Base-by-base conservation (phyloP, 805 yeast species). In the Spathaspora boniae region DNA sequence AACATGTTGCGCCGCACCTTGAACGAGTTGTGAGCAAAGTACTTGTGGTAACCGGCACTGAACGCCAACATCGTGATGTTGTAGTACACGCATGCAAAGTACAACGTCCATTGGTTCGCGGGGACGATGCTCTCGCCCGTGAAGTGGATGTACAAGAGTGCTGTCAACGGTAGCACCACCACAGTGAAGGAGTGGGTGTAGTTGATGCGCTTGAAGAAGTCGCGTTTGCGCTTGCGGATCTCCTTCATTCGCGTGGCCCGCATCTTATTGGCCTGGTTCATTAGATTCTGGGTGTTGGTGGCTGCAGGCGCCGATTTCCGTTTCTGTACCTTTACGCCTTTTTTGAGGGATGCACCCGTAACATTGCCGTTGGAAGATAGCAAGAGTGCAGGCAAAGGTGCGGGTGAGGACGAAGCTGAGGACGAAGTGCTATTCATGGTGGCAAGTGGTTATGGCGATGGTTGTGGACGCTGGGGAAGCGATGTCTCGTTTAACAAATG, bases 11-110 rank as follows among this genome's bases (percentile, higher is more conserved):
- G 47, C 9, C 36, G 45, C 6, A 62, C 52, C 16, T 54, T 51
- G 43, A 67, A 65, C 9, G 68, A 51, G 31, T 57, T 61, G 38
- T 67, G 73, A 7, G 70, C 55, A 37, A 61, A 66, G 49, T 54
- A 62, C 44, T 63, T 64, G 51, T 67, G 73, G 46, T 67, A 67
- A 2, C 72, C 72, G 7, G 58, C 41, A 4, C 69, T 60, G 46
- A 67, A 66, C n/a, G 70, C 60, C 27, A 67, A 44, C 38, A 66
- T 38, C 12, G 70, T 60, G 38, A 61, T 29, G 45, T 62, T 51
- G 46, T 55, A 64, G 44, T 67, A 67, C 14, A 51, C 26, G 18
- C 54, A 42, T 9, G 57, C 41, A 33, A 65, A 60, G 42, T 54
- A 48, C 12, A 64, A 40, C 3, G 70, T 56, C 1, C 14, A 15